Base-by-base conservation (phyloP, 352 stramenopile genomes). In the Salisapilia sapeloensis region DNA sequence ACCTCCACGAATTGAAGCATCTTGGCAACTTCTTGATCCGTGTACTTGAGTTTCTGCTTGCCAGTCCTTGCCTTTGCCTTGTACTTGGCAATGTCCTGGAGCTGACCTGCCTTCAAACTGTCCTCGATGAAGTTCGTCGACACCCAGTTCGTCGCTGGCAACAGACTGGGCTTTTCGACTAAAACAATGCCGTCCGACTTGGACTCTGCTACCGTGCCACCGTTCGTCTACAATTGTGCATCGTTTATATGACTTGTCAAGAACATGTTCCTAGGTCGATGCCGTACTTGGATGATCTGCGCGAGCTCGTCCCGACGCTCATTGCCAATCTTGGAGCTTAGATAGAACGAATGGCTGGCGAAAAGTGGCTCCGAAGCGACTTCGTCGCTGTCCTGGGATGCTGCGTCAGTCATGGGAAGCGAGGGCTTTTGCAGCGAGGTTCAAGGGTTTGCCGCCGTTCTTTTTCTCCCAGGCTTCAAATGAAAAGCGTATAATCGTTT, bases 1-100 rank as follows among this genome's bases (percentile, higher is more conserved):
- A 50, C 26, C 25, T 61, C 39, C 10, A 60, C 24, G 24, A 60
- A 78, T 22, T 50, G 31, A 21, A 79, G 32, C 60, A 82, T 72
- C 19, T 47, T 41, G 7, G 50, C 66, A 21, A 71, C 42, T 4
- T 78, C 61, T 18, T 53, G 35, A 0, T 33, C 14, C 7, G 59
- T 58, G 45, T 70, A 81, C n/a, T 17, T 22, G 13, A 40, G 5
- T 12, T 19, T n/a, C 4, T 33, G 15, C 24, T 16, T 9, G 8
- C 20, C 5, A 17, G 33, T 29, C 15, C 41, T 44, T 26, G 48
- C 27, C 7, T 14, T 19, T 0, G 44, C 48, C 33, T 57, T 58
- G 46, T 78, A 78, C 15, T 60, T 19, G 2, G 9, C 10, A 1
- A 58, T 13, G 16, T 60, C 31, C 24, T 58, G 53, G 31, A 67